A percentile compares a stretch with the other conserved stretches of the same genome.
These are phyloP conservation scores for Heterobasidion irregulare DNA, from an alignment of 1,284 basidiomycete species.

Conservation along the genomic window DNA sequence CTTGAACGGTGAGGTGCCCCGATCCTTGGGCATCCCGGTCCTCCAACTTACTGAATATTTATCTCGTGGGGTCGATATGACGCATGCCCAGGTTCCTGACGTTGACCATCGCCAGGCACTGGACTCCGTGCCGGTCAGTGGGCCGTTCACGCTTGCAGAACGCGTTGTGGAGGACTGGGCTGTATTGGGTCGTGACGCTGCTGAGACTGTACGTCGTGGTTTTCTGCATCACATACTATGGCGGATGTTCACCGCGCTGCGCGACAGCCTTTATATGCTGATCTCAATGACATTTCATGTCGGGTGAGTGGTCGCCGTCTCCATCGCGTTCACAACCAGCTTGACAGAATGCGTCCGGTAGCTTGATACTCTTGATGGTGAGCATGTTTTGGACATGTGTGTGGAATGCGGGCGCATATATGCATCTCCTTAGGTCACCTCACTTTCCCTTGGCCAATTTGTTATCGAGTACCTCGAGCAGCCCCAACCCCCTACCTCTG, in stretches of 20 bases:
- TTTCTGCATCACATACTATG: background rate
- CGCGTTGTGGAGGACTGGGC: conserved; percentile 41
- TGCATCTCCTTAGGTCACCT: conserved; percentile 32
- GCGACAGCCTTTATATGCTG: conserved; percentile 57
- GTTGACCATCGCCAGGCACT: conserved; percentile 36
- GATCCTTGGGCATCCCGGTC: background rate
- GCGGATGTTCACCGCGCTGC: background rate
- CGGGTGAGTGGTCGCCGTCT: conserved; percentile 38
- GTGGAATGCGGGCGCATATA: background rate
- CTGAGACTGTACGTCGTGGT: conserved; percentile 45
- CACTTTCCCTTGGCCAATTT: conserved; percentile 47
- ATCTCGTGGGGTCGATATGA: background rate
- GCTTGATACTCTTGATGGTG: conserved; percentile 49
- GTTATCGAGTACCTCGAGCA: conserved; percentile 38
- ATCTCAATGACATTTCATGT: conserved; percentile 60
- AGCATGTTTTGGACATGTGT: background rate
- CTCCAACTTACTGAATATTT: background rate
- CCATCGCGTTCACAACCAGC: background rate
- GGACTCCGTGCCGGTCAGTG: conserved; percentile 29
- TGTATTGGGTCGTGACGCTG: conserved; percentile 50
- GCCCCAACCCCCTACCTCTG: conserved; percentile 9
- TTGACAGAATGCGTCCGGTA: conserved; percentile 14
- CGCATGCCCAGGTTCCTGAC: conserved; percentile 35
- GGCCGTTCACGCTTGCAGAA: conserved; percentile 32
- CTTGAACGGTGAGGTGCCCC: conserved; percentile 41